Evolutionary conservation across 208 protist species (phyloP), one percentile per base, ranked within the genome.

Genomic region (Endotrypanum monterogeii): DNA sequence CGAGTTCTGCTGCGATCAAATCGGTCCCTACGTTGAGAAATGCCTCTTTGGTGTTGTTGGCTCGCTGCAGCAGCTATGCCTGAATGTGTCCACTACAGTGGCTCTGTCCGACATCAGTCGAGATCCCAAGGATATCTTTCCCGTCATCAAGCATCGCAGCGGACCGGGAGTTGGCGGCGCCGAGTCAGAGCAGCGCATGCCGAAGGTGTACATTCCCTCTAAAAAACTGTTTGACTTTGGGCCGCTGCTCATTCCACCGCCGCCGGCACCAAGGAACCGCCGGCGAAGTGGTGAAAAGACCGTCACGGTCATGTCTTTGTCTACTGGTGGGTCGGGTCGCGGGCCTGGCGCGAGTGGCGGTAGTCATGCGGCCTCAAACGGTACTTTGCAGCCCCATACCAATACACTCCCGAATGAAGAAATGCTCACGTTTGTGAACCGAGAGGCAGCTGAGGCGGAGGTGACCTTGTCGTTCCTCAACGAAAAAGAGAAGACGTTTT

Each of bases 141-240:
- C 86, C 2, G 51, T 82, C 25, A 82, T 82, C 14, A 83, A 78
- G 58, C 35, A 81, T 32, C 89, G 88, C 3, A 25, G 82, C 66
- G 35, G 51, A 39, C 60, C 67, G 18, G 79, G 69, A 51, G 18
- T 20, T 28, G 76, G 54, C 35, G 52, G 44, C 3, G 48, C 0
- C 0, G 65, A 55, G 16, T 39, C 55, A 2, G 54, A 16, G 4
- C 70, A 61, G 14, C 77, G 74, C 46, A 37, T 82, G 25, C 78
- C 89, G n/a, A 91, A 90, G 65, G 88, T 89, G 25, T 96, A 89
- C 82, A 18, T 95, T 41, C 67, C 74, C 20, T 83, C 84, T 16
- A 92, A 88, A 78, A 80, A 87, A 18, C 39, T 85, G 0, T 99
- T 98, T 79, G 95, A 99, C 74, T 99, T 98, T 87, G 98, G 98